A percentile compares a stretch with the other conserved stretches of the same genome.
Conservation (phyloP, 140 eudicot species). For the Erigeron philadelphicus region DNA sequence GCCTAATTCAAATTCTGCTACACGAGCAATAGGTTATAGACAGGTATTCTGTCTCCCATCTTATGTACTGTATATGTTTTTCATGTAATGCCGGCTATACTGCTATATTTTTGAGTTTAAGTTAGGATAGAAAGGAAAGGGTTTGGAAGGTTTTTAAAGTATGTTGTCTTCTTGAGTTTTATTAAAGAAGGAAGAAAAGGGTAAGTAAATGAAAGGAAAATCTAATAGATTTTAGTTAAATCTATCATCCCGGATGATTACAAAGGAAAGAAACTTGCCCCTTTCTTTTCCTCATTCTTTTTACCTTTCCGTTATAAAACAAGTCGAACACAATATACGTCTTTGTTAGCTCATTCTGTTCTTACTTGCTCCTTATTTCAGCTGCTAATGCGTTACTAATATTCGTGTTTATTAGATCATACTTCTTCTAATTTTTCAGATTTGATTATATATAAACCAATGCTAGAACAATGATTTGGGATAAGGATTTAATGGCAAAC, state of each 20-base stretch:
- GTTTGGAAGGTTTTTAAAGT: no score
- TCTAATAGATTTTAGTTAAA: no score
- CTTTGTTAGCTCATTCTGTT: conserved; percentile 3
- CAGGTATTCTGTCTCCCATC: conserved; percentile 43
- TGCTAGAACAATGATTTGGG: background rate
- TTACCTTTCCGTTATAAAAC: no score
- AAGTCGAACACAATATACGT: background rate
- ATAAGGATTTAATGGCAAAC: conserved; percentile 14
- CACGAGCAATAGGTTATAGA: conserved; percentile 95
- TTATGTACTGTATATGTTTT: conserved; percentile 1
- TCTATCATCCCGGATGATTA: no score
- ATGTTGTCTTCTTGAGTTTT: no score
- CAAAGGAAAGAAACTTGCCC: no score
- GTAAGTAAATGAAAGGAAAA: no score
- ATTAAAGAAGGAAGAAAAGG: no score
- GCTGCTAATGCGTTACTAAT: background rate
- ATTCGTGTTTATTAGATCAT: background rate
- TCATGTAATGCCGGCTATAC: background rate
- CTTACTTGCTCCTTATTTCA: background rate
- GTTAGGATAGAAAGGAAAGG: no score
- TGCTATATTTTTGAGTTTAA: no score
- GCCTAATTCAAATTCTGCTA: conserved; percentile 92
- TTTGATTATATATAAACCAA: background rate
- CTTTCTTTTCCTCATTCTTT: no score
- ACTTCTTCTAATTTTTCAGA: background rate